Evolutionary conservation across 495 filamentous ascomycete species (phyloP).

Genomic region (Daldinia vernicosa): DNA sequence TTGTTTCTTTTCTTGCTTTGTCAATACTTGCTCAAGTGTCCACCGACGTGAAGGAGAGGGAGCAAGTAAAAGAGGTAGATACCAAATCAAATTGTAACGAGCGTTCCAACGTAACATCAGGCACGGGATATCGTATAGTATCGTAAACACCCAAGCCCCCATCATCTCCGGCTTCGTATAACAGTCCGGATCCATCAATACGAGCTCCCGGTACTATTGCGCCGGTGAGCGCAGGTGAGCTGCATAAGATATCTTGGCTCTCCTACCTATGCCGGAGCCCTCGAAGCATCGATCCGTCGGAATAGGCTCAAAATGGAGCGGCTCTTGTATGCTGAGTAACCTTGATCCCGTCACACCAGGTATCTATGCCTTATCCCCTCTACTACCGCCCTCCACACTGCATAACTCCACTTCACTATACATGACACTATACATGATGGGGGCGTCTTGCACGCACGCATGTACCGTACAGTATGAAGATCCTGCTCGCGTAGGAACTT

Average conservation of each 20-base stretch:
- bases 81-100: not conserved
- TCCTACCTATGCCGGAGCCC: constrained; percentile 21
- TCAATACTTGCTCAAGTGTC: not conserved
- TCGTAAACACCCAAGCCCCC: not conserved
- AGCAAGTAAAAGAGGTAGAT: not conserved
- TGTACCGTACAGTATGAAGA: not conserved
- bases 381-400: not conserved
- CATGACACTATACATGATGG: not conserved
- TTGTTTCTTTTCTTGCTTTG: not conserved
- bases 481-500: constrained; percentile 11
- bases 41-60: not conserved
- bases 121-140: not conserved
- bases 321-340: constrained; percentile 41
- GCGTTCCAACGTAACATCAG: too few species aligned
- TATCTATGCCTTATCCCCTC: not conserved
- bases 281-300: constrained; percentile 33
- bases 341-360: constrained; percentile 28
- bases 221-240: constrained; percentile 26
- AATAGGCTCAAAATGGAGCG: constrained; percentile 28
- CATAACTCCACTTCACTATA: not conserved
- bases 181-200: constrained; percentile 3
- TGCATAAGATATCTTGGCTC: not conserved
- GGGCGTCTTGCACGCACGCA: not conserved
- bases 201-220: constrained; percentile 13
- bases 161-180: not conserved